Conservation (phyloP, 306 rosid genomes). For the Begonia fuchsioides region DNA sequence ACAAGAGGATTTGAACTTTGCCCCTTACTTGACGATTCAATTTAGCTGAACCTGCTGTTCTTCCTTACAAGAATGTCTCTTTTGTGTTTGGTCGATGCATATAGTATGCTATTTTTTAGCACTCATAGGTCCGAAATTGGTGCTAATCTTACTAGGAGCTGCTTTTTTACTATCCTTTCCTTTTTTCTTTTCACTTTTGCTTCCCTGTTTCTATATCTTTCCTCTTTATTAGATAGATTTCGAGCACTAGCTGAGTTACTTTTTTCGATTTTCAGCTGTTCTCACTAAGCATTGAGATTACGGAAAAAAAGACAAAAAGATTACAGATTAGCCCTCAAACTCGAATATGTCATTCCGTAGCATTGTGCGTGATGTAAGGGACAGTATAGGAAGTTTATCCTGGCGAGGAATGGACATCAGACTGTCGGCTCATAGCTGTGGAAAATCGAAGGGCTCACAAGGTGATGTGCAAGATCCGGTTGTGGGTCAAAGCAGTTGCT, state of each 20-base stretch:
- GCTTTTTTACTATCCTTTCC: too few relatives aligned
- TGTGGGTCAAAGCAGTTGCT: constrained; percentile 45
- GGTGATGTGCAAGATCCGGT: constrained; percentile 41
- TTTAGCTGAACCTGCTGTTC: too few relatives aligned
- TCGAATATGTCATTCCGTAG: constrained; percentile 80
- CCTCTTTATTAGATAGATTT: constrained; percentile 10
- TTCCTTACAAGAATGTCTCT: too few relatives aligned
- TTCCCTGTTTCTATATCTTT: neutral
- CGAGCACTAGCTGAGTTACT: constrained; percentile 3
- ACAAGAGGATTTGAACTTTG: too few relatives aligned
- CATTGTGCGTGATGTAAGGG: constrained; percentile 81
- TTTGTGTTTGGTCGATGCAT: neutral
- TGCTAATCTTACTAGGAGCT: neutral
- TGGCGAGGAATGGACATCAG: constrained; percentile 66
- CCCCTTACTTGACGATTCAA: too few relatives aligned
- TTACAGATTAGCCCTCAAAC: neutral
- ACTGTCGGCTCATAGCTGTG: constrained; percentile 54
- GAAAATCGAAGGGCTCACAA: constrained; percentile 53
- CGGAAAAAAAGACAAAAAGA: neutral
- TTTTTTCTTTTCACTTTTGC: constrained; percentile 2
- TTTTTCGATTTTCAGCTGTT: constrained; percentile 9
- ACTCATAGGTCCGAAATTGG: neutral
- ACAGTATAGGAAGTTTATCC: constrained; percentile 80
- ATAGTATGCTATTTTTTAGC: constrained; percentile 1
- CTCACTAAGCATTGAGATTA: neutral